Percentiles rank a stretch among this genome's conserved stretches.
phyloP scores from a whole-genome alignment of 257 asterid species.

The Anisodus acutangulus region DNA sequence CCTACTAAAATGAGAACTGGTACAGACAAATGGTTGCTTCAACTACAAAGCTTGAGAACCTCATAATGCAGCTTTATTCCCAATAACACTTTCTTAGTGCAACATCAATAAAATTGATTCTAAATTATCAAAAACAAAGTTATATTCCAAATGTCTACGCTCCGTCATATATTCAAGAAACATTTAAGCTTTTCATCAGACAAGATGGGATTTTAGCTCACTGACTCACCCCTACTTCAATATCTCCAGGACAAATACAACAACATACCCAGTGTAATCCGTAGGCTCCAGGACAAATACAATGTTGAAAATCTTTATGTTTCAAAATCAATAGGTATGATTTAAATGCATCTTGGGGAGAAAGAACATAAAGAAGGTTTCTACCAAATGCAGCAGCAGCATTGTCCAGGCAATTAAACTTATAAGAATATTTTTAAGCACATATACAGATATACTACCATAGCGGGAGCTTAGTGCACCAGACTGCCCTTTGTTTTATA shows the following conservation, averaged over 20 bases:
- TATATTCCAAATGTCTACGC: background rate
- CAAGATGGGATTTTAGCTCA: background rate
- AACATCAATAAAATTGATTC: background rate
- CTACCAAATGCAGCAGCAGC: constrained; percentile 10
- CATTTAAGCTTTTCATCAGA: constrained; percentile 8
- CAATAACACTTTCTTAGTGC: background rate
- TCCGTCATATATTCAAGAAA: background rate
- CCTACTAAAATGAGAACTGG: background rate
- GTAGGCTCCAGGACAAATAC: background rate
- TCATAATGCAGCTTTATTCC: background rate
- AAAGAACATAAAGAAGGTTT: background rate
- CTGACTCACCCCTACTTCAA: constrained; percentile 15
- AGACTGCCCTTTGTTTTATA: too few species aligned
- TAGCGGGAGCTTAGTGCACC: too few species aligned
- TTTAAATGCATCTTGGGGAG: background rate
- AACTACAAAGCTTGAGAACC: background rate
- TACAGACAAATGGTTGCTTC: background rate
- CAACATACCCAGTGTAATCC: too few species aligned
- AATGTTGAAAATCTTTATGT: constrained; percentile 16
- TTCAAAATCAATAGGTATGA: background rate
- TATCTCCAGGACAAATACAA: background rate
- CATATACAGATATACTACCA: background rate
- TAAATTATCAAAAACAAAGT: background rate
- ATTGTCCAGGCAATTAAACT: background rate
- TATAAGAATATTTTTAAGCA: constrained; percentile 3